phyloP scores from a whole-genome alignment of 2,329 filamentous ascomycete genomes.

The Xylaria sp. region DNA sequence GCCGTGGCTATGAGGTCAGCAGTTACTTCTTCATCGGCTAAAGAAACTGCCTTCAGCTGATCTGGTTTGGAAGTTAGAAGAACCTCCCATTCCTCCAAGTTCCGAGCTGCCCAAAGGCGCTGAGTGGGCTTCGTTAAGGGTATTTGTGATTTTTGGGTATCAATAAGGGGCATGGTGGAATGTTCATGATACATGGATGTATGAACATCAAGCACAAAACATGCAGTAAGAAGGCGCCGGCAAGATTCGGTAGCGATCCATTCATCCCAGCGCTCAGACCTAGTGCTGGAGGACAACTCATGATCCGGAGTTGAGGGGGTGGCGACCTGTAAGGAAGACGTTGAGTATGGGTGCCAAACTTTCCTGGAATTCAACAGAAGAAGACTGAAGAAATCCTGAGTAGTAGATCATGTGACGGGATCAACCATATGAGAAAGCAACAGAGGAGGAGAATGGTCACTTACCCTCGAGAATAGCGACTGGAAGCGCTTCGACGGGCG shows the following conservation, averaged over 20 bases:
- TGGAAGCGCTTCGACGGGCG: constrained; percentile 46
- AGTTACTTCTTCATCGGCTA: constrained; percentile 35
- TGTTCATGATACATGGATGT: constrained; percentile 52
- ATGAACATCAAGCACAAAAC: constrained; percentile 53
- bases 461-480: constrained; percentile 50
- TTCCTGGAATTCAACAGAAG: constrained; percentile 30
- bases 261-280: constrained; percentile 41
- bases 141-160: constrained; percentile 36
- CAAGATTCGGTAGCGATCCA: constrained; percentile 51
- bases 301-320: constrained; percentile 29
- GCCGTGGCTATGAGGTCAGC: constrained; percentile 33
- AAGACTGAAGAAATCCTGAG: constrained; percentile 34
- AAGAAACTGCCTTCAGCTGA: constrained; percentile 26
- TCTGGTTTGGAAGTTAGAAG: constrained; percentile 23
- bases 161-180: constrained; percentile 35
- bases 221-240: constrained; percentile 50
- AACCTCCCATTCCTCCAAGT: constrained; percentile 42
- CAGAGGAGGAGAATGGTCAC: constrained; percentile 35
- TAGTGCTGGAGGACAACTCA: constrained; percentile 22
- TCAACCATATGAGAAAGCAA: constrained; percentile 19
- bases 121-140: constrained; percentile 43
- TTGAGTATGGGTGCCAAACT: constrained; percentile 33
- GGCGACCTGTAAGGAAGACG: constrained; percentile 38
- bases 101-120: constrained; percentile 46
- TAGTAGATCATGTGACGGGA: constrained; percentile 31